Evolutionary conservation across 129 eudicot species (phyloP).

Genomic region (Oenanthe sinensis): DNA sequence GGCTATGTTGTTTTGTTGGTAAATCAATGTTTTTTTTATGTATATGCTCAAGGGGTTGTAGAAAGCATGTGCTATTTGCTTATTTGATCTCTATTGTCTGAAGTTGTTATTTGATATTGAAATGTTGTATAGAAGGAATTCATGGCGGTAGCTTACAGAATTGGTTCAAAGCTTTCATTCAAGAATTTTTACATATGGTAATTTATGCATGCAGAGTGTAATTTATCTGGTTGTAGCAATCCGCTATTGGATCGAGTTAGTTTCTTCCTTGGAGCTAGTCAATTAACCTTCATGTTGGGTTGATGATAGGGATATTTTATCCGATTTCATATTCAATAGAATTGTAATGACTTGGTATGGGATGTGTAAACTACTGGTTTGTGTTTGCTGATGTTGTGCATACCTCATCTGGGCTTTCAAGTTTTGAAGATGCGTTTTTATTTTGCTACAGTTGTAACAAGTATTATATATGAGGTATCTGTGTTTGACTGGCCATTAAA

Average conservation of each 20-base stretch:
- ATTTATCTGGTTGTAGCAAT: not conserved
- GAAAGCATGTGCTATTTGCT: not conserved
- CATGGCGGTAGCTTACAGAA: not conserved
- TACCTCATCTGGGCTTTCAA: not conserved
- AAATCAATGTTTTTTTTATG: not conserved
- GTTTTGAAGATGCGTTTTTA: not conserved
- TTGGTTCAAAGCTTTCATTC: not conserved
- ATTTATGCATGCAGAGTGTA: not conserved
- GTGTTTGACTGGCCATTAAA: not conserved
- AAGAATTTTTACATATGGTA: not conserved
- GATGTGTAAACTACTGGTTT: not conserved
- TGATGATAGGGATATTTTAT: not conserved
- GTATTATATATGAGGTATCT: not conserved
- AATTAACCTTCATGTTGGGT: not conserved
- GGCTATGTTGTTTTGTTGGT: constrained; percentile 3
- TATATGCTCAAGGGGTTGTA: not conserved
- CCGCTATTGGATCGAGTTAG: not conserved
- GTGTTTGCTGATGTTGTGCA: not conserved
- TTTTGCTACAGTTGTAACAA: not conserved
- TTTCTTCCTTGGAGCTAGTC: not conserved
- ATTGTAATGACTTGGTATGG: not conserved
- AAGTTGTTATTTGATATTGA: not conserved
- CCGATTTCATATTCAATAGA: not conserved
- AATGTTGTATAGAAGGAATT: not conserved
- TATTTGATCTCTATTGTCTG: not conserved